Conservation (phyloP, 2,329 filamentous ascomycete species). For the Remersonia thermophila region DNA sequence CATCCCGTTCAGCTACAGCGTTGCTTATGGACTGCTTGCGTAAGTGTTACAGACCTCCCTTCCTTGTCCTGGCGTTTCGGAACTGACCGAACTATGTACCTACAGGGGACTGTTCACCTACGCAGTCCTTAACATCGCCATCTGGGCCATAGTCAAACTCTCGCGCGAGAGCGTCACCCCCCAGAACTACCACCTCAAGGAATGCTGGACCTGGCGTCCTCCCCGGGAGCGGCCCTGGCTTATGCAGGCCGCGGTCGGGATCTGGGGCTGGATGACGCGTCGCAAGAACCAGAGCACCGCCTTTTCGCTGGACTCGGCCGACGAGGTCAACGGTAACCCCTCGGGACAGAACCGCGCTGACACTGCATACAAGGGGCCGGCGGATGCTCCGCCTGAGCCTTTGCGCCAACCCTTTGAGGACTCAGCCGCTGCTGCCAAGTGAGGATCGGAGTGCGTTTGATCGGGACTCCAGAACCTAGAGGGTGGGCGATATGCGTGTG, state of each 20-base stretch:
- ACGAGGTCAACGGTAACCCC: constrained; percentile 1
- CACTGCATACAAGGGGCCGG: not conserved
- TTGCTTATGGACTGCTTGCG: constrained; percentile 66
- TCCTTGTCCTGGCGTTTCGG: not conserved
- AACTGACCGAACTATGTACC: no score
- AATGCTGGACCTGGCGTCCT: constrained; percentile 44
- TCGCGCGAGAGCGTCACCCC: constrained; percentile 34
- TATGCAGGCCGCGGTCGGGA: constrained; percentile 23
- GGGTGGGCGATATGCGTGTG: no score
- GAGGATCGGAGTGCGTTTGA: no score
- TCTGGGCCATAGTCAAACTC: constrained; percentile 32
- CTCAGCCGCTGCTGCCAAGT: not conserved
- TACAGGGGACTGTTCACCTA: constrained; percentile 42
- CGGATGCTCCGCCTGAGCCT: constrained; percentile 2
- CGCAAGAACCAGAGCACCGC: constrained; percentile 2
- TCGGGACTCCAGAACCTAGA: no score
- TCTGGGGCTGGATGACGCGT: constrained; percentile 7
- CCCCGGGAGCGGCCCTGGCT: constrained; percentile 36
- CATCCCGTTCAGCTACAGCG: constrained; percentile 69
- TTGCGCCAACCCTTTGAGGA: constrained; percentile 1
- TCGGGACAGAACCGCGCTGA: not conserved
- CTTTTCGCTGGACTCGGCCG: constrained; percentile 5
- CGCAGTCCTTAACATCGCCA: constrained; percentile 35
- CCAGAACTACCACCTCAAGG: constrained; percentile 40
- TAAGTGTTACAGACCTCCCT: constrained; percentile 29